Base-by-base conservation (phyloP, 2,329 filamentous ascomycete species). In the Hirsutella thompsonii region DNA sequence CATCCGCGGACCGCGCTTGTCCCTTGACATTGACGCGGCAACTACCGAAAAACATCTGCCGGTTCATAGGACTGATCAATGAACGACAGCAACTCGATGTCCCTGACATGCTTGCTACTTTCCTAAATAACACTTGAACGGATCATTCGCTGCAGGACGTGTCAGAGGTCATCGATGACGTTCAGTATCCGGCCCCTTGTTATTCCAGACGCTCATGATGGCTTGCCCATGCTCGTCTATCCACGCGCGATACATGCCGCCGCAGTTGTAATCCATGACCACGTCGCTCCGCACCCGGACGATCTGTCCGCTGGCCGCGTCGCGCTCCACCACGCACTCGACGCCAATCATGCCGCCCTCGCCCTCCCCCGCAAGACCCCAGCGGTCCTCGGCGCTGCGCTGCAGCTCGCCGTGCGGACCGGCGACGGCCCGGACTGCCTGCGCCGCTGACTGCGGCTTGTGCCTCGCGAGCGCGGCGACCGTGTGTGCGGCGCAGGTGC, bases 261-360 rank as follows among this genome's bases (percentile, higher is more conserved):
- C 83, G 50, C 83, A 92, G 55, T 94, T 94, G 56, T 81, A 88
- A 51, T 89, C 83, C 56, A 79, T 82, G 14, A 89, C 62, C 5
- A 93, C 69, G 39, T 72, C 67, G 1, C 64, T 65, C 13, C 62
- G 52, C 2, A 59, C 56, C 2, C 62, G 61, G 2, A 70, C 54
- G 5, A 67, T 51, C n/a, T 49, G 48, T 0, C 69, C 67, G n/a
- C n/a, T 40, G 30, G 62, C 51, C 3, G 48, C 59, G 44, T 72
- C 63, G 2, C 59, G 55, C 10, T 70, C 63, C 2, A 74, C 59
- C 0, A 66, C 66, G 19, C 74, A 58, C 52, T 88, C 82, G 36
- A 89, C 83, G 0, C 85, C 88, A 51, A 94, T 93, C 38, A 94
- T 83, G 0, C 88, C 88, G 1, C 86, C 88, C 54, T 84, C 75